phyloP scores from a whole-genome alignment of 805 yeast species.

The Candida vaughaniae region DNA sequence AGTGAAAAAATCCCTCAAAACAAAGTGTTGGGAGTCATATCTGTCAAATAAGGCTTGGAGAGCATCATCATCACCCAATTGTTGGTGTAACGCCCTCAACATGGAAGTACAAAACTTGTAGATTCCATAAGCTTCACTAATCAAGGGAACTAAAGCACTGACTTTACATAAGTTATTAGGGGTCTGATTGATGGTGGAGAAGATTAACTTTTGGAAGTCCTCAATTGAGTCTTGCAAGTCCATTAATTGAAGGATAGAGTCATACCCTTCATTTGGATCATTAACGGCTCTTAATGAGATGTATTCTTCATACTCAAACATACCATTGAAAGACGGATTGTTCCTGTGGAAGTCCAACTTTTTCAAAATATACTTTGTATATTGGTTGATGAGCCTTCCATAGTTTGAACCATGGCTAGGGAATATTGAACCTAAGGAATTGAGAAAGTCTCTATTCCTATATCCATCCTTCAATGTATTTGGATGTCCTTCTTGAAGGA shows the following conservation, averaged over 20 bases:
- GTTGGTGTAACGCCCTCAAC: slow-evolving; percentile 82
- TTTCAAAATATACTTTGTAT: slow-evolving; percentile 63
- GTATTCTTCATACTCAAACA: slow-evolving; percentile 94
- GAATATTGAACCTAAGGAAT: slow-evolving; percentile 62
- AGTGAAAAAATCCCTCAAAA: slow-evolving; percentile 78
- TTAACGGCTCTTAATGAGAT: slow-evolving; percentile 81
- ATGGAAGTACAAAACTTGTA: slow-evolving; percentile 85
- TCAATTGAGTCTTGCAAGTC: slow-evolving; percentile 81
- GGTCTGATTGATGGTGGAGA: slow-evolving; percentile 65
- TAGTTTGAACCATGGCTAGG: slow-evolving; percentile 50
- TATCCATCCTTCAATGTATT: slow-evolving; percentile 78
- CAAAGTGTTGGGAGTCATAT: slow-evolving; percentile 69
- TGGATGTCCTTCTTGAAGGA: slow-evolving; percentile 97
- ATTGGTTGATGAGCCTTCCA: slow-evolving; percentile 73
- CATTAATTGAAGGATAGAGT: slow-evolving; percentile 82
- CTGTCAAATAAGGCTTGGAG: slow-evolving; percentile 71
- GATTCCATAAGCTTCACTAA: slow-evolving; percentile 89
- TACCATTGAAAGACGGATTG: slow-evolving; percentile 90
- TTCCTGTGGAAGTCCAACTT: slow-evolving; percentile 80
- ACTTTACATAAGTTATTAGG: slow-evolving; percentile 72
- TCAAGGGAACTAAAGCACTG: slow-evolving; percentile 84
- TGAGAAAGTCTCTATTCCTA: slow-evolving; percentile 73
- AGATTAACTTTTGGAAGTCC: slow-evolving; percentile 71
- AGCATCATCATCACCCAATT: slow-evolving; percentile 73
- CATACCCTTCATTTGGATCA: slow-evolving; percentile 95